Base-by-base conservation (phyloP, 2,329 filamentous ascomycete species). In the Tolypocladium nubicola region DNA sequence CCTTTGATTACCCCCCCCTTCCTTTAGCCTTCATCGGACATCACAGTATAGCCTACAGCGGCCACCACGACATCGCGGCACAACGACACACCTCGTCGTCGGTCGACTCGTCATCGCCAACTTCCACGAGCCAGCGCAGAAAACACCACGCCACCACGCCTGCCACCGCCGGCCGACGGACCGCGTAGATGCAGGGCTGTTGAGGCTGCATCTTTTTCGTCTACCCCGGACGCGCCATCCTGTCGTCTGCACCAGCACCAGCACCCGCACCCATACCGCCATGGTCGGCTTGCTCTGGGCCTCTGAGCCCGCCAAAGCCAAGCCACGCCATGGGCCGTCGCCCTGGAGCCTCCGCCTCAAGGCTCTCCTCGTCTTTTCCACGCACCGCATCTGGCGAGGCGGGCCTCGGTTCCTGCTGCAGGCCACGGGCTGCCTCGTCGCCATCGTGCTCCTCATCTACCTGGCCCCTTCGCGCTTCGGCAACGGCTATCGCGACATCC, bases 351-450 rank as follows among this genome's bases (percentile, higher is more conserved):
- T 60, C 39, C 62, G 60, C 19, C 57, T 63, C 54, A 66, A 62
- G 37, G 69, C 69, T 54, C 65, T 75, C 39, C 66, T 73, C 26
- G 66, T 73, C 63, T 70, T 75, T 54, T 67, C 73, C 64, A 75
- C 75, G 26, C 72, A 73, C 41, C 75, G 68, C 56, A 70, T 75
- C 60, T 73, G 72, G 61, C 74, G 71, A 39, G 69, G 71, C 45
- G 65, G 68, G 8, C 61, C 68, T 2, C 67, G 70, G 11, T 59
- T 70, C 7, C 35, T 72, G 2, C 55, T 71, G 39, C 68, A 69
- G 40, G 47, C 67, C 45, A 49, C 57, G 14, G 61, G 63, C 16
- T 60, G 64, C n/a, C 56, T 70, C 33, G 43, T 71, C 16, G 59
- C 65, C 7, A 39, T 68, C 7, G 59, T 68, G 43, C 59, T 70